phyloP scores from a whole-genome alignment of 768 basidiomycete species.

The Kwoniella pini region DNA sequence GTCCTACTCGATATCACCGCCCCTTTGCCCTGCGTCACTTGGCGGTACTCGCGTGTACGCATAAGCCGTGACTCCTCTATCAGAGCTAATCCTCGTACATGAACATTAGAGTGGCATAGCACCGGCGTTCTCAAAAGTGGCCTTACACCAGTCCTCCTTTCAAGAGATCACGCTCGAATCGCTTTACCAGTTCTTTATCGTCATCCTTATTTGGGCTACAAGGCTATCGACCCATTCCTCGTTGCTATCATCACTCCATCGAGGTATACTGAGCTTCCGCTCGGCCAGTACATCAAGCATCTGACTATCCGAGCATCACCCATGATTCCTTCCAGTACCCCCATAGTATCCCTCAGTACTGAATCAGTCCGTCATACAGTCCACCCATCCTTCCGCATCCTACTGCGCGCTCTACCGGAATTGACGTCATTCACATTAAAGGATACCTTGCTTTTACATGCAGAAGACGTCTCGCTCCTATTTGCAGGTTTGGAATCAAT shows the following conservation, averaged over 20 bases:
- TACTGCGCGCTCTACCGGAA: constrained; percentile 20
- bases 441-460: constrained; percentile 30
- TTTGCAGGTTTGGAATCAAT: constrained; percentile 27
- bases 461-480: constrained; percentile 17
- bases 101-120: constrained; percentile 24
- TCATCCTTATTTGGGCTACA: constrained; percentile 21
- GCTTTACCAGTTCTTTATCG: constrained; percentile 22
- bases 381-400: constrained; percentile 19
- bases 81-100: too few species aligned
- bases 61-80: too few species aligned
- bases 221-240: constrained; percentile 6
- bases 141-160: constrained; percentile 22
- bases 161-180: constrained; percentile 1
- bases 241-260: not conserved
- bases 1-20: too few species aligned
- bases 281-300: constrained; percentile 16
- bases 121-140: constrained; percentile 1
- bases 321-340: not conserved
- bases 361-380: constrained; percentile 10
- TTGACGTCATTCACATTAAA: constrained; percentile 33
- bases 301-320: constrained; percentile 26
- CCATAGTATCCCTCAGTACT: constrained; percentile 2
- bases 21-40: too few species aligned
- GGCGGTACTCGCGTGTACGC: too few species aligned
- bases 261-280: constrained; percentile 14